Base-by-base conservation (phyloP, 2,329 filamentous ascomycete species). In the Cladosporium sp. region DNA sequence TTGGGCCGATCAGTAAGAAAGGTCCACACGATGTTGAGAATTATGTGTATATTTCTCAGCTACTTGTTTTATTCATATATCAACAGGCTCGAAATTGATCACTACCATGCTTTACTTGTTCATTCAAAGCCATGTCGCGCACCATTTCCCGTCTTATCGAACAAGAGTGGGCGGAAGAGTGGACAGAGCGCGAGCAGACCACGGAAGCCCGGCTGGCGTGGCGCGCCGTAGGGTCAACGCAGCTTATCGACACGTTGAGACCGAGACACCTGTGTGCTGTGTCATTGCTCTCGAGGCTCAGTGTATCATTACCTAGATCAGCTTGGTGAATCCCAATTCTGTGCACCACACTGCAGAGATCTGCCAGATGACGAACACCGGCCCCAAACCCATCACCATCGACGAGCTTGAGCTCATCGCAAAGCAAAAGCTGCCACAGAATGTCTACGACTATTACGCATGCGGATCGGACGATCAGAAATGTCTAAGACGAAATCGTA, bases 381-480 rank as follows among this genome's bases (percentile, higher is more conserved):
- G 13, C 25, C 18, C 28, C 16, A 58, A 59, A 26, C 63, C 63
- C 11, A 59, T 64, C 43, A 64, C 54, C 1, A 51, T 64, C n/a
- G 63, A 48, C 43, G 63, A 64, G 14, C 18, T 58, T 18, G 53
- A 65, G 32, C 21, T 16, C 8, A 51, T 65, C 30, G 63, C 63
- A 10, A 46, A 28, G 30, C 23, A 49, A 14, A 65, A 59, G n/a
- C 16, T 65, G 13, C 63, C 53, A 23, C 21, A 58, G n/a, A 65
- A 58, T 18, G 63, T 65, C 16, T 65, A 59, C 43, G 56, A 65
- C 13, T 59, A 65, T 53, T 65, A 65, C 21, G 54, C 63, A 34
- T 58, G 54, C 63, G 63, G 63, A 36, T 49, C 63, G 11, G 63
- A 65, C 30, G 57, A 59, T 28, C 34, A 65, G 18, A 58, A 59